Evolutionary conservation across 1,284 basidiomycete genomes (phyloP), one percentile per base, ranked within the genome.

Genomic region (Tylopilus orsonianus): DNA sequence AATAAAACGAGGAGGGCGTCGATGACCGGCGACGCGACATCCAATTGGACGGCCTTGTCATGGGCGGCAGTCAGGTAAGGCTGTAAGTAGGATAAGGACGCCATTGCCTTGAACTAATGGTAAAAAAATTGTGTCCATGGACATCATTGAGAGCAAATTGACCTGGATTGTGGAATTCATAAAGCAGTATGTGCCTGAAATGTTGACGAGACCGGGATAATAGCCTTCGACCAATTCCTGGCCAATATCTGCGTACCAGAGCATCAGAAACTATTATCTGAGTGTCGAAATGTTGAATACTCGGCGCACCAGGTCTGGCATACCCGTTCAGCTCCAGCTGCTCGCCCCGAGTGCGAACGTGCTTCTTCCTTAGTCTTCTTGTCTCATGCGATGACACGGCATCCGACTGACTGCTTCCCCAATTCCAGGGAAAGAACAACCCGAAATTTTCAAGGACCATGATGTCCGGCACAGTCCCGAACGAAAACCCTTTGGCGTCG

Each of bases 101-200:
- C 87, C 62, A 94, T 73, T 27, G 92, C 88, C 90, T 94, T 52
- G 16, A 29, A 38, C 22, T 18, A 35, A 37, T 23, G 26, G 34
- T 56, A 38, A 66, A 56, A 44, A n/a, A 48, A 47, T 26, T 38
- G 23, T 12, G 30, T 41, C 42, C 7, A 22, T 24, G 16, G 39
- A 44, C 3, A 43, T 34, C 4, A 8, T 23, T 40, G 45, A 45
- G 10, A 19, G 30, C 19, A 26, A 42, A 61, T 75, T 54, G 55
- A 90, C 92, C 80, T 95, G 93, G 9, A 96, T 71, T 4, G 92
- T 93, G 12, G 92, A 91, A 65, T 97, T 94, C 83, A 96, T 89
- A 72, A 95, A 97, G 64, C 93, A 96, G 55, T 95, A 89, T 43
- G 91, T 94, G 8, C 93, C 93, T n/a, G 90, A 92, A 30, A 93